phyloP scores from a whole-genome alignment of 257 asterid genomes.

The Haberlea rhodopensis region DNA sequence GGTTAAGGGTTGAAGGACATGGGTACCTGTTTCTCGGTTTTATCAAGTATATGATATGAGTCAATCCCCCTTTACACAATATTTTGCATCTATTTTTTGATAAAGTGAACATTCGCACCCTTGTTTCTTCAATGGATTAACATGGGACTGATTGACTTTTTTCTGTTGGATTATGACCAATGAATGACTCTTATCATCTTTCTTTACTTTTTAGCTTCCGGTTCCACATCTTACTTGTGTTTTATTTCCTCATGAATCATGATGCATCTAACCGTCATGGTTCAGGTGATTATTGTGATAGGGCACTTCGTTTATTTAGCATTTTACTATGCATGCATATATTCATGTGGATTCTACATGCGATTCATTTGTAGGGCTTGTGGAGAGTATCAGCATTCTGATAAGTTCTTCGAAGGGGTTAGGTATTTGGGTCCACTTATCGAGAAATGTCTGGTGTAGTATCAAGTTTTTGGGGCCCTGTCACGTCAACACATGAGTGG shows the following conservation, averaged over 20 bases:
- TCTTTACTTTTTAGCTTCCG: conserved; percentile 2
- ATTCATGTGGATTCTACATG: neutral
- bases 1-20: neutral
- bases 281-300: conserved; percentile 6
- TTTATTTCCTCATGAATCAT: too few species aligned
- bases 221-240: neutral
- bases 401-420: conserved; percentile 14
- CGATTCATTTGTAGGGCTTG: conserved; percentile 28
- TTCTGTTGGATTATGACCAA: neutral
- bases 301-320: neutral
- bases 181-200: neutral
- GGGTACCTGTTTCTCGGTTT: neutral
- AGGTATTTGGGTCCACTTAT: conserved; percentile 19
- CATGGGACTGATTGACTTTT: neutral
- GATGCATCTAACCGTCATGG: neutral
- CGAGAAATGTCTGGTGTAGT: conserved; percentile 61
- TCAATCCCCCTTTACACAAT: neutral
- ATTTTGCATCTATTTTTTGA: neutral
- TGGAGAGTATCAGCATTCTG: conserved; percentile 20
- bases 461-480: conserved; percentile 96
- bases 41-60: neutral
- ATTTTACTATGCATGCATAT: conserved; percentile 3
- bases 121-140: neutral
- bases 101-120: neutral
- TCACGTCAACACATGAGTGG: conserved; percentile 93